Evolutionary conservation across 164 flowering plant genomes (phyloP).

Genomic region (Aristolochia californica): DNA sequence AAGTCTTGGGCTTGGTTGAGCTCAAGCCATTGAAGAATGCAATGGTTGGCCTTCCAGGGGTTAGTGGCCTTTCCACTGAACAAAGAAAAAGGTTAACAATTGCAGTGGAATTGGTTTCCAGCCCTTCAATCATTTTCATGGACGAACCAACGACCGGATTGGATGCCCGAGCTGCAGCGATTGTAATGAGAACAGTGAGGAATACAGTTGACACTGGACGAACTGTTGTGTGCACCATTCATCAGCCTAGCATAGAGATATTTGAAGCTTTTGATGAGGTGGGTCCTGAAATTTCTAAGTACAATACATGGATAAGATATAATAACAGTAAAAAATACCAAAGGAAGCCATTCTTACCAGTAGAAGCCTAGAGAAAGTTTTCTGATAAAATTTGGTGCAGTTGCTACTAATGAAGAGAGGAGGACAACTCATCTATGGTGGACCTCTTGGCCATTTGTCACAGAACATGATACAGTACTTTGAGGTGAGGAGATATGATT

Average conservation of each 20-base stretch:
- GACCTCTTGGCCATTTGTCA: slow-evolving; percentile 7
- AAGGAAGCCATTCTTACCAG: too few species aligned
- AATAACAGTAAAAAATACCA: too few species aligned
- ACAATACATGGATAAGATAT: too few species aligned
- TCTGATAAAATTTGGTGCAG: slow-evolving; percentile 5
- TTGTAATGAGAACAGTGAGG: slow-evolving; percentile 93
- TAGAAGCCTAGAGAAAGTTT: not conserved
- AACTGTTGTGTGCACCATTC: slow-evolving; percentile 94
- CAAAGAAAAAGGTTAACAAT: slow-evolving; percentile 90
- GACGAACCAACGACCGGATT: slow-evolving; percentile 98
- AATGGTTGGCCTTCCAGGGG: slow-evolving; percentile 85
- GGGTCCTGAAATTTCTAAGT: slow-evolving; percentile 1
- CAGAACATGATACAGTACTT: slow-evolving; percentile 7
- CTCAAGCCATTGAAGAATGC: slow-evolving; percentile 64
- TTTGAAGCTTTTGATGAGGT: slow-evolving; percentile 98
- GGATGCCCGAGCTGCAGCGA: slow-evolving; percentile 94
- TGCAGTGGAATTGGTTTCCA: slow-evolving; percentile 94
- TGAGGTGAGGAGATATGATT: slow-evolving; percentile 1
- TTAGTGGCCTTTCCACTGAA: slow-evolving; percentile 83
- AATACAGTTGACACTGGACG: slow-evolving; percentile 94
- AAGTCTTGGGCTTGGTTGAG: slow-evolving; percentile 87
- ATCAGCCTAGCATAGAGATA: slow-evolving; percentile 95
- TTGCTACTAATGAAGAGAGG: slow-evolving; percentile 13
- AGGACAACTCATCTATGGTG: slow-evolving; percentile 12
- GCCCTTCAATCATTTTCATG: slow-evolving; percentile 96